Evolutionary conservation across 163 green algal genomes (phyloP).

Genomic region (Scenedesmus sp.): DNA sequence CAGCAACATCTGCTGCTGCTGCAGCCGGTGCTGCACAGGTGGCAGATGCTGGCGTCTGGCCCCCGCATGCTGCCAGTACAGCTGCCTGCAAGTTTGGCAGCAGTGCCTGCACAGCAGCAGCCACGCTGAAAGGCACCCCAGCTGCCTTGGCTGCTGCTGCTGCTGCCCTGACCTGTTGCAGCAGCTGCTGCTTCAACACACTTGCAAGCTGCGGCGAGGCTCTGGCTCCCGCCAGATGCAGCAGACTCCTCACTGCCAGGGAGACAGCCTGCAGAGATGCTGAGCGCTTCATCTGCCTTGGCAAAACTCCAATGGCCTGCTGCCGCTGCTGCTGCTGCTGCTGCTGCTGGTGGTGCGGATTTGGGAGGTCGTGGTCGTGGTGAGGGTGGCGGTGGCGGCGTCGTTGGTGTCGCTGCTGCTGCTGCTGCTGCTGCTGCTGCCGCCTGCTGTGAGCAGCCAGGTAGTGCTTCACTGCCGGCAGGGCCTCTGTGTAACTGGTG

Average conservation of each 20-base stretch:
- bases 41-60: not conserved
- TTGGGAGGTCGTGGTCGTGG: too few species aligned
- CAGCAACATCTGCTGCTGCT: not conserved
- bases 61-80: not conserved
- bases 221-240: not conserved
- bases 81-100: not conserved
- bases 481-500: not conserved
- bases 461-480: not conserved
- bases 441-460: not conserved
- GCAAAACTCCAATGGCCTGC: not conserved
- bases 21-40: not conserved
- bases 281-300: not conserved
- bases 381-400: not conserved
- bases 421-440: not conserved
- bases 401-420: not conserved
- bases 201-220: not conserved
- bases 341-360: not conserved
- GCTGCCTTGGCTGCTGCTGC: not conserved
- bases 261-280: not conserved
- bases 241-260: not conserved
- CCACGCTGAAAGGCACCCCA: not conserved
- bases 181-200: not conserved
- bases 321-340: slow-evolving; percentile 1
- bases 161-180: slow-evolving; percentile 5
- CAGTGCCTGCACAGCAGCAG: not conserved